Evolutionary conservation across 1,139 yeast genomes (phyloP).

Genomic region (Petasospora rhodanensis): DNA sequence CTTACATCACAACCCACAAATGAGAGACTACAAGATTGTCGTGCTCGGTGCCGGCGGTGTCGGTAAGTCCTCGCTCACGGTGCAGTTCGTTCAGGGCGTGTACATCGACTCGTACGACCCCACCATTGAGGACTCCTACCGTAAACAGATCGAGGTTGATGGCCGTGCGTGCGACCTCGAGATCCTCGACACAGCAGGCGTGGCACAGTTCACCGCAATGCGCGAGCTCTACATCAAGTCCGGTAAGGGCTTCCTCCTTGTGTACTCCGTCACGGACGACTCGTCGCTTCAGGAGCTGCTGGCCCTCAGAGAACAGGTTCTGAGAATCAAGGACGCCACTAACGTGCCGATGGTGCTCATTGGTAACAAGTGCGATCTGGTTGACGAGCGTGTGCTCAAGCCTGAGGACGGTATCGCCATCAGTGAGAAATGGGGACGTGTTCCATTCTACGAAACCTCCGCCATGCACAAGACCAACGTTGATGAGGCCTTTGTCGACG

Average conservation of each 20-base stretch:
- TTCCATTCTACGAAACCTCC: slow-evolving; percentile 89
- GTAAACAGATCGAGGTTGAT: slow-evolving; percentile 88
- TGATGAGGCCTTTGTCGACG: slow-evolving; percentile 83
- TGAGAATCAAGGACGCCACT: slow-evolving; percentile 77
- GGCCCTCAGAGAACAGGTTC: slow-evolving; percentile 82
- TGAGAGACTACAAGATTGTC: slow-evolving; percentile 75
- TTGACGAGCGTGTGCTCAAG: slow-evolving; percentile 67
- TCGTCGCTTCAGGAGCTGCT: slow-evolving; percentile 77
- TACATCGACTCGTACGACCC: slow-evolving; percentile 96
- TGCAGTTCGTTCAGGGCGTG: slow-evolving; percentile 84
- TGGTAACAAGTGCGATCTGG: slow-evolving; percentile 84
- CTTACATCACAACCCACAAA: too few species aligned
- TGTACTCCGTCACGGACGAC: slow-evolving; percentile 86
- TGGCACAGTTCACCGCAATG: slow-evolving; percentile 95
- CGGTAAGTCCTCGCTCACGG: slow-evolving; percentile 92
- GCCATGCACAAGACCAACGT: slow-evolving; percentile 90
- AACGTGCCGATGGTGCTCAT: slow-evolving; percentile 82
- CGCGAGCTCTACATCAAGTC: slow-evolving; percentile 87
- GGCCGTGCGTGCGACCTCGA: slow-evolving; percentile 90
- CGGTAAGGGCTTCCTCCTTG: slow-evolving; percentile 71
- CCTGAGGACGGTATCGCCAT: slow-evolving; percentile 79
- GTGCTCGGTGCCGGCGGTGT: slow-evolving; percentile 99
- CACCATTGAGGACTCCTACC: slow-evolving; percentile 93
- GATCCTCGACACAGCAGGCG: slow-evolving; percentile 96
- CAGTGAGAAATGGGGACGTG: slow-evolving; percentile 82